These are phyloP conservation scores for Chlamydomonas reinhardtii DNA, from an alignment of 163 green algal species.

Conservation along the genomic window DNA sequence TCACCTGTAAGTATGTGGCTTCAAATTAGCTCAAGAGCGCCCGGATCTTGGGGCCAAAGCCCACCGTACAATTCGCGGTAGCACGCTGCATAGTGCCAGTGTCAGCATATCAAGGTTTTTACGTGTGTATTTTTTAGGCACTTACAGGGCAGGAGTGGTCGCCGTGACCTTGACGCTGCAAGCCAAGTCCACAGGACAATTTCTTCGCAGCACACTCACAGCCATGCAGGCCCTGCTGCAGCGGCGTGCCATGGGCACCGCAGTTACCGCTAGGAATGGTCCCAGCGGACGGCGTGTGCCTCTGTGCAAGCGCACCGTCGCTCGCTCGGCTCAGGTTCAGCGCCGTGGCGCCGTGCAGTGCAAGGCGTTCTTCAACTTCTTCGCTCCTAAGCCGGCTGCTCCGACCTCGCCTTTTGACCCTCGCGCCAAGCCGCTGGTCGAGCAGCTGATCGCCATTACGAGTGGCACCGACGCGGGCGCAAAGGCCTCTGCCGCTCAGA, in stretches of 20 bases:
- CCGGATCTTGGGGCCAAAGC: too few species aligned
- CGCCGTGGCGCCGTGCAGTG: slow-evolving; percentile 13
- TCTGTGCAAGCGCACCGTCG: background rate
- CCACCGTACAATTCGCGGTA: too few species aligned
- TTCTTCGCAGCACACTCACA: background rate
- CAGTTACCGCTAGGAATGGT: background rate
- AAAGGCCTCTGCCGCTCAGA: background rate
- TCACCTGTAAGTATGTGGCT: too few species aligned
- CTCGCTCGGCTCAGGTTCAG: background rate
- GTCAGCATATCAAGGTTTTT: background rate
- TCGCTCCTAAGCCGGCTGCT: slow-evolving; percentile 42
- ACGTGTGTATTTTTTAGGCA: background rate
- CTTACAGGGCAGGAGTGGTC: too few species aligned
- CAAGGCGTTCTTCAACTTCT: slow-evolving; percentile 47
- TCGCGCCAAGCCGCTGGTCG: slow-evolving; percentile 36
- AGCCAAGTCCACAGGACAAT: too few species aligned
- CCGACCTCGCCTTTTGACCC: background rate
- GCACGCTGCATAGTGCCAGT: too few species aligned
- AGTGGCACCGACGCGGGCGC: slow-evolving; percentile 15
- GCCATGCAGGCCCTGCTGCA: slow-evolving; percentile 35
- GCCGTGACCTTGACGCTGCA: too few species aligned
- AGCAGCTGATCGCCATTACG: slow-evolving; percentile 35
- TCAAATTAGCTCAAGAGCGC: too few species aligned
- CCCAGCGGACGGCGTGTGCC: background rate
- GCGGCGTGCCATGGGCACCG: background rate